Percentiles rank a stretch among this genome's conserved stretches.
These are phyloP conservation scores for Epichloe sylvatica DNA, from an alignment of 2,329 filamentous ascomycete genomes.

Conservation along the genomic window DNA sequence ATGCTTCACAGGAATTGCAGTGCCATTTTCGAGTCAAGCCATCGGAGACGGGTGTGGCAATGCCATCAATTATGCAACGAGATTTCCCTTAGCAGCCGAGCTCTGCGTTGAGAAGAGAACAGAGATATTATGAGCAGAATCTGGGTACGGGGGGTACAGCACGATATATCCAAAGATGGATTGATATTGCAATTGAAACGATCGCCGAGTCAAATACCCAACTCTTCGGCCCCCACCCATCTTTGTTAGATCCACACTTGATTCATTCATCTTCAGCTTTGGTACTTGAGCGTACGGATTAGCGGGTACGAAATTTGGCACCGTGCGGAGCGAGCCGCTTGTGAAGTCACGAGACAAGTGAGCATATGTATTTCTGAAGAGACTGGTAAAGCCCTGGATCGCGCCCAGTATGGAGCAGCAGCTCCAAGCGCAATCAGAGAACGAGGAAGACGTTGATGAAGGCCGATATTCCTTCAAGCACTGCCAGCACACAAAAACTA, in stretches of 20 bases:
- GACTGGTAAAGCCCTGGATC: not conserved
- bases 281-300: constrained; percentile 1
- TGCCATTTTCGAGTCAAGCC: too few relatives aligned
- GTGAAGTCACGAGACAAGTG: constrained; percentile 3
- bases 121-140: not conserved
- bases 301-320: constrained; percentile 17
- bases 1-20: too few relatives aligned
- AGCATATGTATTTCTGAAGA: not conserved
- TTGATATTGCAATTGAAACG: not conserved
- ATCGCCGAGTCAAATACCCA: not conserved
- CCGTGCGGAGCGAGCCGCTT: constrained; percentile 17
- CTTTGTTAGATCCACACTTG: not conserved
- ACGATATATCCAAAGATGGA: not conserved
- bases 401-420: not conserved
- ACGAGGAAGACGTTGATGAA: too few relatives aligned
- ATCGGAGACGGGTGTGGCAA: too few relatives aligned
- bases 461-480: not conserved
- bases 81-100: not conserved
- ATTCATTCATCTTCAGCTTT: not conserved
- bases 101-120: not conserved
- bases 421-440: not conserved
- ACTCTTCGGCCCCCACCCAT: not conserved
- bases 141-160: too few relatives aligned
- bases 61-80: too few relatives aligned
- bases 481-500: not conserved